Evolutionary conservation across 345 rosid species (phyloP).

Genomic region (Geranium rotundifolium): DNA sequence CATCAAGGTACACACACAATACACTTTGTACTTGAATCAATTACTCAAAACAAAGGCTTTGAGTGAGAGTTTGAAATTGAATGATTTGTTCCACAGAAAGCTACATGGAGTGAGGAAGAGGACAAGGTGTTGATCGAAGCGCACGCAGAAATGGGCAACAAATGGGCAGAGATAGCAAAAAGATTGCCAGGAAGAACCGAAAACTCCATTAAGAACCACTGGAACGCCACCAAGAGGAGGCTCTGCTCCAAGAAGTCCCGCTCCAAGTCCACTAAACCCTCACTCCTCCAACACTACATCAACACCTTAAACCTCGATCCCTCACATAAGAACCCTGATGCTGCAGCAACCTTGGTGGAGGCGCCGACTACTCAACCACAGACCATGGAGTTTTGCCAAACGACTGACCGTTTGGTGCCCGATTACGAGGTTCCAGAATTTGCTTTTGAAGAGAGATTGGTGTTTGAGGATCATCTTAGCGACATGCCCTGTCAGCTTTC

Average conservation of each 20-base stretch:
- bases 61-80: no score
- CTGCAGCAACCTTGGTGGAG: not conserved
- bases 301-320: constrained; percentile 48
- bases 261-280: constrained; percentile 56
- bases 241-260: constrained; percentile 74
- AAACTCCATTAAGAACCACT: constrained; percentile 93
- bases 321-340: constrained; percentile 10
- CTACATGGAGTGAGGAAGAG: constrained; percentile 85
- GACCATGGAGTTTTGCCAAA: constrained; percentile 10
- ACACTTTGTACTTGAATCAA: no score
- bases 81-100: constrained; percentile 38
- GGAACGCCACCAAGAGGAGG: constrained; percentile 96
- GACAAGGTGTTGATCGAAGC: constrained; percentile 65
- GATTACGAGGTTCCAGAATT: constrained; percentile 37
- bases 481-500: constrained; percentile 9
- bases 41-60: no score
- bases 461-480: constrained; percentile 57
- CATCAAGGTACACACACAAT: constrained; percentile 44
- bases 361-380: not conserved
- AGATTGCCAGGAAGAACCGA: constrained; percentile 92
- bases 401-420: constrained; percentile 37
- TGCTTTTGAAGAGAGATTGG: constrained; percentile 35
- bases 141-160: constrained; percentile 79
- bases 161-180: constrained; percentile 97
- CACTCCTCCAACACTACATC: constrained; percentile 86